Conservation (phyloP, 805 yeast species). For the Lipomyces orientalis region DNA sequence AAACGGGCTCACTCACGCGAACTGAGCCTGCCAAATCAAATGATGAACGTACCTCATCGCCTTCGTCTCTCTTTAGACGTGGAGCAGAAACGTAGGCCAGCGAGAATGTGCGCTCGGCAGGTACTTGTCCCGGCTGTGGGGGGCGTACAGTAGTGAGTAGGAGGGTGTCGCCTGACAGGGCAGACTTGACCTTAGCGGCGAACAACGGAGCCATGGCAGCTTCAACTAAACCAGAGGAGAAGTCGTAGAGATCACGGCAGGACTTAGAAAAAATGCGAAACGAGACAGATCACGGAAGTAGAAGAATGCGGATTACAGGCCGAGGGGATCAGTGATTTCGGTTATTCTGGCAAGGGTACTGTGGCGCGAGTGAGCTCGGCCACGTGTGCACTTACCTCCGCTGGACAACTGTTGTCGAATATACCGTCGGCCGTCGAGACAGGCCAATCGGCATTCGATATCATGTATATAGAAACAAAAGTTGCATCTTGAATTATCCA, state of each 20-base stretch:
- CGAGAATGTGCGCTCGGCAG: conserved; percentile 64
- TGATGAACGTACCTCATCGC: conserved; percentile 37
- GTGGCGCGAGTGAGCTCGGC: not conserved
- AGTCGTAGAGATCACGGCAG: not conserved
- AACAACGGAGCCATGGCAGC: conserved; percentile 29
- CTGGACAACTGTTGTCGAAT: not conserved
- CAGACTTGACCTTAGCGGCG: conserved; percentile 70
- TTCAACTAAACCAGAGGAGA: not conserved
- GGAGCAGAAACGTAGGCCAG: conserved; percentile 71
- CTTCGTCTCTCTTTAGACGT: conserved; percentile 46
- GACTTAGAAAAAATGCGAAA: not conserved
- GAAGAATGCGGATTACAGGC: not conserved
- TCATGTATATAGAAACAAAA: not conserved
- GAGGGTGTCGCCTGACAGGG: conserved; percentile 72
- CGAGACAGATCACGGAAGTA: not conserved
- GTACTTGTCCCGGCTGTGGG: conserved; percentile 43
- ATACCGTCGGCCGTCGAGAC: not conserved
- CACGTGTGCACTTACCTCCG: not conserved
- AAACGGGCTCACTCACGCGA: not conserved
- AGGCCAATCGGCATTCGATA: not conserved
- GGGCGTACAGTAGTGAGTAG: conserved; percentile 57
- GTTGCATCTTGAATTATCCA: not conserved
- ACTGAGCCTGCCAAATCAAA: not conserved
- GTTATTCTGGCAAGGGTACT: not conserved
- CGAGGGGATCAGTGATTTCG: not conserved